Base-by-base conservation (phyloP, 345 rosid species). In the Gossypium anomalum region DNA sequence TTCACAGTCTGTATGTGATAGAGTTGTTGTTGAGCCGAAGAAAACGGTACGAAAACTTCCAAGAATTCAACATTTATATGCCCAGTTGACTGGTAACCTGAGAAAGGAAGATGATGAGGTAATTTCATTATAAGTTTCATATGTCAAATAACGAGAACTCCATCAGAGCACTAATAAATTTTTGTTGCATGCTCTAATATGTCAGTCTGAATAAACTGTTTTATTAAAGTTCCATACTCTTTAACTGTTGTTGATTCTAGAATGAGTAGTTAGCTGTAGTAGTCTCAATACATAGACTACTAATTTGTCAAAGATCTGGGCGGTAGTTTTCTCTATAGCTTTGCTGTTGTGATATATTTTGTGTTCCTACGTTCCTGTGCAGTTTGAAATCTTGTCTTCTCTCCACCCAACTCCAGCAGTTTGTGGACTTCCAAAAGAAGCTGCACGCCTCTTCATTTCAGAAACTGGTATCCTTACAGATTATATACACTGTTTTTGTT, bases 381-480 rank as follows among this genome's bases (percentile, higher is more conserved):
- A 94, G 98, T 92, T 85, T 81, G 87, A 88, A 51, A 79, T 90
- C 69, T 75, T 94, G 84, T 85, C 87, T 79, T 86, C 87, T 79
- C 89, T 92, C 53, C 98, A 92, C 81, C 98, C 92, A 56, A 92
- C 87, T 70, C 97, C 97, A 77, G 94, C 97, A 80, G 97, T 92
- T 63, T 94, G 94, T 72, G 97, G 98, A 80, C 87, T 83, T 77
- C 97, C 97, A 48, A 81, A 87, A 43, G 97, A 92, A 76, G 92
- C 89, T 77, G 93, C 98, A 55, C 80, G 92, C 53, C 81, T 83
- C 79, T 83, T 92, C 79, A 94, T 94, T 80, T 82, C 89, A 51
- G 87, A 89, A 80, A 89, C 88, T 74, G 97, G 97, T 94, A 85
- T 4, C 27, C 56, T 67, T 70, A 34, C 71, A 20, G 64, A 34